These are phyloP conservation scores for Mortierella sp. DNA, from an alignment of 371 early-diverging fungal genomes.

Conservation along the genomic window DNA sequence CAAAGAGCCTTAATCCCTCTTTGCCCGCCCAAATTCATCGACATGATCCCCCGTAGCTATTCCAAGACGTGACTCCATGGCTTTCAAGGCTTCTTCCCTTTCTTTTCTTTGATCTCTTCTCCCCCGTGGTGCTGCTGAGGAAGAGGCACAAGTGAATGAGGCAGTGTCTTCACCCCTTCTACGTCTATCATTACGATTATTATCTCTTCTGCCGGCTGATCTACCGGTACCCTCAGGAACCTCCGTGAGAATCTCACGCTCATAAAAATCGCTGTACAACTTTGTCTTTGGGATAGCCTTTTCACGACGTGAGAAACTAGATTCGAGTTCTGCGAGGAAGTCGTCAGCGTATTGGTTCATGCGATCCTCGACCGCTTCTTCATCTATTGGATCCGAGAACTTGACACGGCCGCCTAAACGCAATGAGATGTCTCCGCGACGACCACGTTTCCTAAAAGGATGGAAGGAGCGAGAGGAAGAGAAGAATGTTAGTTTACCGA, in stretches of 20 bases:
- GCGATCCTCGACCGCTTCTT: conserved; percentile 7
- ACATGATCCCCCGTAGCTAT: conserved; percentile 15
- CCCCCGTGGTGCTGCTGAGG: background rate
- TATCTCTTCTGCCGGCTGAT: conserved; percentile 9
- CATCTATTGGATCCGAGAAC: conserved; percentile 8
- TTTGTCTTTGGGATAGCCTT: conserved; percentile 41
- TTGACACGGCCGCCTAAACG: conserved; percentile 44
- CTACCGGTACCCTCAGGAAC: background rate
- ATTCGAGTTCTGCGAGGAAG: conserved; percentile 48
- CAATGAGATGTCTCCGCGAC: conserved; percentile 49
- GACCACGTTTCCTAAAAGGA: conserved; percentile 39
- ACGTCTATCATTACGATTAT: background rate
- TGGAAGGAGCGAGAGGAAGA: background rate
- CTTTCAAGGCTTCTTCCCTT: conserved; percentile 32
- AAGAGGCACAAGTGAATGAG: background rate
- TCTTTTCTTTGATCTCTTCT: conserved; percentile 15
- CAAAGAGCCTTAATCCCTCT: conserved; percentile 4
- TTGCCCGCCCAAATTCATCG: conserved; percentile 44
- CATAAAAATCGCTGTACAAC: conserved; percentile 54
- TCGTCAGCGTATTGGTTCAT: conserved; percentile 32
- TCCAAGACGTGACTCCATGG: conserved; percentile 37
- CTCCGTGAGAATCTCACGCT: conserved; percentile 35
- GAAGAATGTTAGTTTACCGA: too few relatives aligned
- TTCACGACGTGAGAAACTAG: conserved; percentile 42
- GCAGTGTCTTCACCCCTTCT: conserved; percentile 3